Base-by-base conservation (phyloP, 2,329 filamentous ascomycete genomes). In the Paraphoma chrysanthemicola region DNA sequence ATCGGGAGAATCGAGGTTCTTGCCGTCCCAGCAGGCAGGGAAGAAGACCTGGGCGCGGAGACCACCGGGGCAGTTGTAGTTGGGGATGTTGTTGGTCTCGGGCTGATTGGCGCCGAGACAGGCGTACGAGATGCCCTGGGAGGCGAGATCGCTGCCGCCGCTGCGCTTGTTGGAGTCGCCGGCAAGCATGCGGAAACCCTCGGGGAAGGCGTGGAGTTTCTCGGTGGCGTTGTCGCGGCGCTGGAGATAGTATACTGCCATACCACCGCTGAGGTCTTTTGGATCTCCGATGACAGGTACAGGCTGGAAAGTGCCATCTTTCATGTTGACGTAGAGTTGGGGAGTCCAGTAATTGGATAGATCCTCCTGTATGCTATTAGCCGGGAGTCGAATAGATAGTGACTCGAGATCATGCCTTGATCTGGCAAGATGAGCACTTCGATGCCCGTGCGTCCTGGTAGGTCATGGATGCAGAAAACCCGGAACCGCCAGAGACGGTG, bases 331-430 rank as follows among this genome's bases (percentile, higher is more conserved):
- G 78, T 88, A 93, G 2, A 93, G 78, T 29, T 82, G 81, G 1
- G 91, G 90, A 53, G 88, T 87, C 91, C 91, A 93, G 81, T 94
- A 93, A 76, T 89, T 89, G 65, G 85, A 90, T 71, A 67, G 62
- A 11, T 67, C 61, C 23, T 67, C 59, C 62, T 64, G 30, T 17
- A 38, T 11, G 28, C 10, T 33, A 39, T 64, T 17, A 62, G 51
- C 2, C 41, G 28, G 23, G 14, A 23, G 33, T 2, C 3, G 2
- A 12, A 11, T 5, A 9, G 16, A 2, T 30, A 4, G 12, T 30
- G 23, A 9, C 4, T 2, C 5, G 2, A 3, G 17, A 11, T 17
- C 51, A 14, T 56, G 86, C 85, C 66, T 83, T 86, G 71, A 91
- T 80, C 54, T 83, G 81, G 70, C 90, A 89, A 23, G 87, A 90